Percentiles rank a stretch among this genome's conserved stretches.
Conservation (phyloP, 2,329 filamentous ascomycete species). For the Nothopassalora personata region DNA sequence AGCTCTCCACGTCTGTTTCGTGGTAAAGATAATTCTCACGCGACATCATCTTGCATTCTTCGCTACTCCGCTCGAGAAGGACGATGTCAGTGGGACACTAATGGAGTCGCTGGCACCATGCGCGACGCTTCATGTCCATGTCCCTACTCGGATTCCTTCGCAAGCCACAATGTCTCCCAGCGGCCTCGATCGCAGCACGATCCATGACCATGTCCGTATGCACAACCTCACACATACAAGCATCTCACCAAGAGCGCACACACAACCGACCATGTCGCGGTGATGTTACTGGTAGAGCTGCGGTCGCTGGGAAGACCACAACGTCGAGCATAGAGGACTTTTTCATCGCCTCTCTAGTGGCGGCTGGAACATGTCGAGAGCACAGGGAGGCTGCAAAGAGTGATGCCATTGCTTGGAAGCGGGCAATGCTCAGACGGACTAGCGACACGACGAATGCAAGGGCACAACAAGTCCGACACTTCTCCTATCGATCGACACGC, state of each 20-base stretch:
- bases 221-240: not conserved
- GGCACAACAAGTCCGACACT: not conserved
- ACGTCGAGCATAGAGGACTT: constrained; percentile 43
- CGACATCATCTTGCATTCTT: constrained; percentile 5
- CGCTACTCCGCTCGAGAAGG: not conserved
- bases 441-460: not conserved
- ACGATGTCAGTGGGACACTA: constrained; percentile 17
- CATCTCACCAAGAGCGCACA: not conserved
- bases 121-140: constrained; percentile 63
- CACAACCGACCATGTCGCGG: constrained; percentile 10
- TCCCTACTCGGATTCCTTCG: constrained; percentile 54
- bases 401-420: not conserved
- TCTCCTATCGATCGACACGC: not conserved
- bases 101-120: constrained; percentile 40
- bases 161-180: constrained; percentile 45
- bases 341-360: constrained; percentile 51
- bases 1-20: not conserved
- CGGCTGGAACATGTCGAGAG: constrained; percentile 47
- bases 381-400: constrained; percentile 31
- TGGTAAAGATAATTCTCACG: constrained; percentile 5
- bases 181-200: constrained; percentile 9
- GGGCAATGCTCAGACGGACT: not conserved
- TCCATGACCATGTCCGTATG: not conserved
- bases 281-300: constrained; percentile 10
- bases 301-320: constrained; percentile 1